A percentile compares a stretch with the other conserved stretches of the same genome.
These are phyloP conservation scores for Isatis lusitanica DNA, from an alignment of 441 rosid species.

Conservation along the genomic window DNA sequence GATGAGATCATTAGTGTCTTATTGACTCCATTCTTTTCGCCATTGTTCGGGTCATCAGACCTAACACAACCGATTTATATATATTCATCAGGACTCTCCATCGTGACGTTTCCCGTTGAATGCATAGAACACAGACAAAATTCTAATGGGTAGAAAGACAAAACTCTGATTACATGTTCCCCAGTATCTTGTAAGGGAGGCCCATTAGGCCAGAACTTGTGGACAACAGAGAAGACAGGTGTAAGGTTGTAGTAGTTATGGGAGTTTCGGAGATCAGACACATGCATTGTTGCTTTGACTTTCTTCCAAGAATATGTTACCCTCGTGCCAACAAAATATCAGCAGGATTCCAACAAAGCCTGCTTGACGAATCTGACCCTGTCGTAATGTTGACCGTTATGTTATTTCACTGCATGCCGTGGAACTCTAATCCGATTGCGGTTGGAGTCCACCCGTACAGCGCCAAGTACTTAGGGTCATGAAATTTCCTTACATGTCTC, in stretches of 20 bases:
- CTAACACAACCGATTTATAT: not conserved
- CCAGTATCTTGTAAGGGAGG: slow-evolving; percentile 24
- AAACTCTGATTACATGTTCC: slow-evolving; percentile 21
- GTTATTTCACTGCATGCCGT: slow-evolving; percentile 45
- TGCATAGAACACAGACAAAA: slow-evolving; percentile 28
- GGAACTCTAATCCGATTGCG: slow-evolving; percentile 70
- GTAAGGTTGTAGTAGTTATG: slow-evolving; percentile 23
- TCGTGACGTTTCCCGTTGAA: not conserved
- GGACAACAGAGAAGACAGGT: slow-evolving; percentile 16
- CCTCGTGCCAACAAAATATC: not conserved
- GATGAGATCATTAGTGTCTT: slow-evolving; percentile 22
- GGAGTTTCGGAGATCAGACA: slow-evolving; percentile 27
- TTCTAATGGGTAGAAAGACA: slow-evolving; percentile 12
- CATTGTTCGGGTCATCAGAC: slow-evolving; percentile 24
- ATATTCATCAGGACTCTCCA: not conserved
- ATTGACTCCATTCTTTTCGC: slow-evolving; percentile 24
- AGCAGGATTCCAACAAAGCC: slow-evolving; percentile 2
- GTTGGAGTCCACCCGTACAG: slow-evolving; percentile 65
- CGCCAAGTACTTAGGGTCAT: slow-evolving; percentile 59
- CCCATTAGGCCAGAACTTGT: slow-evolving; percentile 30
- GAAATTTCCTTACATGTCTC: slow-evolving; percentile 93
- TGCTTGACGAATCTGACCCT: slow-evolving; percentile 1
- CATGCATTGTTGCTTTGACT: slow-evolving; percentile 37
- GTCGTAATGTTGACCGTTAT: not conserved
- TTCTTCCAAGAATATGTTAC: slow-evolving; percentile 15